Evolutionary conservation across 2,329 filamentous ascomycete species (phyloP).

Genomic region (Colletotrichum brevisporum): DNA sequence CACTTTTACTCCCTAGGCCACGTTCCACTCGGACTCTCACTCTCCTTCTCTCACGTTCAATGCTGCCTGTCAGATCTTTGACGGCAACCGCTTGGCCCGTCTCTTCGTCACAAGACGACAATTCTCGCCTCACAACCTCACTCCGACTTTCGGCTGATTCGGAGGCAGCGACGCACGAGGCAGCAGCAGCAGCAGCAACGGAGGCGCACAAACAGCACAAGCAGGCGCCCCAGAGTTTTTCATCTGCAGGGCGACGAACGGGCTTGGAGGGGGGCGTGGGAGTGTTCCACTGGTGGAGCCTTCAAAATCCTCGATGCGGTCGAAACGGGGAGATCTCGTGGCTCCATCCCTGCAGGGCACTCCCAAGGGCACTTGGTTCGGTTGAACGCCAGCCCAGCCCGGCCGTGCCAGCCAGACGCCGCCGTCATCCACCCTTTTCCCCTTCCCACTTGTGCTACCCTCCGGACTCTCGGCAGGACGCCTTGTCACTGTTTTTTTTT

Average conservation of each 20-base stretch:
- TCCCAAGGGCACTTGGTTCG: constrained; percentile 39
- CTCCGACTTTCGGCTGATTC: constrained; percentile 10
- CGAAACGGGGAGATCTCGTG: constrained; percentile 44
- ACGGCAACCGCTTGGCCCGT: neutral
- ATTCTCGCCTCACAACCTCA: neutral
- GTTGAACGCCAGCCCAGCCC: constrained; percentile 39
- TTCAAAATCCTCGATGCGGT: constrained; percentile 36
- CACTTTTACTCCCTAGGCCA: constrained; percentile 4
- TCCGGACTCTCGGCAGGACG: constrained; percentile 28
- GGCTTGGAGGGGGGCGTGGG: constrained; percentile 34
- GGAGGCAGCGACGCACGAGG: constrained; percentile 23
- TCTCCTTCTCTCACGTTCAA: constrained; percentile 10
- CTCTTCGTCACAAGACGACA: neutral
- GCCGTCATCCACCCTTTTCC: constrained; percentile 31
- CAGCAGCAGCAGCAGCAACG: constrained; percentile 16
- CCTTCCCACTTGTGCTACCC: constrained; percentile 27
- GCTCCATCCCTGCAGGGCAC: constrained; percentile 43
- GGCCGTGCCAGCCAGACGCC: constrained; percentile 32
- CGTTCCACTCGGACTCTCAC: constrained; percentile 9
- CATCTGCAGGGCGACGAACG: constrained; percentile 35
- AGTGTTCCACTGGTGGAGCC: constrained; percentile 40
- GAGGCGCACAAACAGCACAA: constrained; percentile 31
- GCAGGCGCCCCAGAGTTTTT: constrained; percentile 28
- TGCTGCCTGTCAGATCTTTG: constrained; percentile 6
- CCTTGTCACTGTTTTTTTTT: constrained; percentile 21